Base-by-base conservation (phyloP, 2,329 filamentous ascomycete species). In the Rutstroemia sydowiana region DNA sequence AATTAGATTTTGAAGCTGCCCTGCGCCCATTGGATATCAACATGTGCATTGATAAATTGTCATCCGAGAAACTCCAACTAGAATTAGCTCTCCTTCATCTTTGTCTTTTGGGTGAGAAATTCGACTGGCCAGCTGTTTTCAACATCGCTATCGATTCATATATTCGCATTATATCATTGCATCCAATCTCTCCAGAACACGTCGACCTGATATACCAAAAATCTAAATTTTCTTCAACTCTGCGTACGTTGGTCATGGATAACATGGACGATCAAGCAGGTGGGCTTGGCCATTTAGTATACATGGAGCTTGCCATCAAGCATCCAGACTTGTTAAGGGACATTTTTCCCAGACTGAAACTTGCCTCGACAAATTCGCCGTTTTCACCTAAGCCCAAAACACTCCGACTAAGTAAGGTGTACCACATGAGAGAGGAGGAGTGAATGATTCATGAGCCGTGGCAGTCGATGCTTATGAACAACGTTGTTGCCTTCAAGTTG, bases 81-180 rank as follows among this genome's bases (percentile, higher is more conserved):
- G 42, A 55, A 42, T 30, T 50, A 3, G 48, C 54, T 4, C 47
- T 60, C 30, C 31, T 60, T 23, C 21, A 44, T 11, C 48, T 58
- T 3, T 55, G 54, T 44, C n/a, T 60, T 18, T 34, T 60, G 1
- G 55, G 52, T 7, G 55, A 58, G 34, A 54, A 30, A 8, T 43
- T 52, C 11, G 41, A 32, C 20, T 60, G 55, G 56, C 32, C 37
- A 13, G 40, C 20, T 14, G 45, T 57, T 16, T 60, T 55, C 48
- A 57, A 60, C 36, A 44, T 37, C 16, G 48, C 56, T 5, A 54
- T 60, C 20, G 41, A 45, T 5, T 16, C 48, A 9, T 58, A 59
- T 37, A 37, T 56, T 8, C n/a, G 41, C 6, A 47, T 52, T 28
- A 34, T 20, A 18, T 20, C 51, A 3, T 26, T n/a, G 13, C 52